phyloP scores from a whole-genome alignment of 148 eudicot species.

The Gaultheria prostrata region DNA sequence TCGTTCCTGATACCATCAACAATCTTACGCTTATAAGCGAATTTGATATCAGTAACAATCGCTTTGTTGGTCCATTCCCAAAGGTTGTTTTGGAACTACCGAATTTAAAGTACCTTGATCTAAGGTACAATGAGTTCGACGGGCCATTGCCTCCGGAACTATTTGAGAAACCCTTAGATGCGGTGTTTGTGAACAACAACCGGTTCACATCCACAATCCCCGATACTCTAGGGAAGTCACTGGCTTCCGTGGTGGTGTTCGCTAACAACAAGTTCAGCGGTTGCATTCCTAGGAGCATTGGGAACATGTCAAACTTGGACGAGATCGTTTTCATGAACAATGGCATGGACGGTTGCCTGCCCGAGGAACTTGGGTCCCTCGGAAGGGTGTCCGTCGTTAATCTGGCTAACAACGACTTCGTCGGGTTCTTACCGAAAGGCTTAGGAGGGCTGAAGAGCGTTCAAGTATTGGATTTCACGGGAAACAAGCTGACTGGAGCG shows the following conservation, averaged over 20 bases:
- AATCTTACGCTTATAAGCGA: conserved; percentile 22
- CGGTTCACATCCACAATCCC: conserved; percentile 30
- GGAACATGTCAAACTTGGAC: conserved; percentile 21
- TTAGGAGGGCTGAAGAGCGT: conserved; percentile 10
- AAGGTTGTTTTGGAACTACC: conserved; percentile 12
- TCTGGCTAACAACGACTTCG: conserved; percentile 18
- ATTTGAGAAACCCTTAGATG: conserved; percentile 17
- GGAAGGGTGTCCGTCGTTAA: conserved; percentile 10
- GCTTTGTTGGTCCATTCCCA: conserved; percentile 32
- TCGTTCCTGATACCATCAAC: conserved; percentile 7
- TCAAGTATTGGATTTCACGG: conserved; percentile 13
- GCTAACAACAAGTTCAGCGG: conserved; percentile 32
- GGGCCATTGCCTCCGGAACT: conserved; percentile 23
- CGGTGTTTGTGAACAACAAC: conserved; percentile 26
- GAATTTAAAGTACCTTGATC: conserved; percentile 12
- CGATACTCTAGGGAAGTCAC: conserved; percentile 26
- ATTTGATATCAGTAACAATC: conserved; percentile 75
- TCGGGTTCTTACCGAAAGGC: conserved; percentile 13
- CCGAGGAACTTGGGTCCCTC: conserved; percentile 18
- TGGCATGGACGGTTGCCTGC: conserved; percentile 28
- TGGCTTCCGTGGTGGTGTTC: conserved; percentile 28
- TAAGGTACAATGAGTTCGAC: conserved; percentile 26
- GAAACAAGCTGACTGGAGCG: conserved; percentile 9
- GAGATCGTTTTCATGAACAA: conserved; percentile 25
- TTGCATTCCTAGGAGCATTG: conserved; percentile 25